A percentile compares a stretch with the other conserved stretches of the same genome.
Evolutionary conservation across 441 rosid species (phyloP).

Genomic region (Brassica balearica): DNA sequence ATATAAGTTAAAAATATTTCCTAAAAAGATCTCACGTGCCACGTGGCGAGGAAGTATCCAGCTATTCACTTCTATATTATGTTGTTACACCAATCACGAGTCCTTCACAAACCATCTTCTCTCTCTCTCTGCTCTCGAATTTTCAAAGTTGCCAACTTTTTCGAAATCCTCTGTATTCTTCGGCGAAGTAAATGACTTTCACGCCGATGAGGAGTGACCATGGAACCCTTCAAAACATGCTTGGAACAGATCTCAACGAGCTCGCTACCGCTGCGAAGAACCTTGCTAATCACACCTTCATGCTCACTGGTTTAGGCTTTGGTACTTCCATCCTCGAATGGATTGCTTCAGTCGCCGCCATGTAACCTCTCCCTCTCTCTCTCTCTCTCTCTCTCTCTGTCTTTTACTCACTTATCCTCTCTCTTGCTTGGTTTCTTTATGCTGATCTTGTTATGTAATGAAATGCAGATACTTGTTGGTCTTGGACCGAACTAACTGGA

Average conservation of each 20-base stretch:
- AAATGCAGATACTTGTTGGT: conserved; percentile 79
- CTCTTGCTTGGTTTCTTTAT: conserved; percentile 3
- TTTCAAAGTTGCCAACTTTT: not conserved
- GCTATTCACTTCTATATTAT: not conserved
- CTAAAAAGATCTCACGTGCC: not conserved
- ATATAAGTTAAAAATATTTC: not conserved
- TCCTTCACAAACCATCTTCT: conserved; percentile 15
- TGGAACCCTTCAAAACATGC: conserved; percentile 41
- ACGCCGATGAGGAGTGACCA: conserved; percentile 45
- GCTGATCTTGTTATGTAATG: conserved; percentile 18
- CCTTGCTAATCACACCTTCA: conserved; percentile 50
- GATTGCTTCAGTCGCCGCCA: conserved; percentile 74
- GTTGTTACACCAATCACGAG: not conserved
- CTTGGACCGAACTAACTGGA: conserved; percentile 91
- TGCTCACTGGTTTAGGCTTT: conserved; percentile 52
- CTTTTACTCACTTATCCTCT: not conserved
- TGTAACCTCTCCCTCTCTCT: conserved; percentile 43
- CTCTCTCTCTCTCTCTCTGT: not conserved
- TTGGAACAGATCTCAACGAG: conserved; percentile 58
- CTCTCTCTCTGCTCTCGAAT: not conserved
- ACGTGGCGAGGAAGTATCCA: conserved; percentile 13
- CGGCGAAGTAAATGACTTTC: conserved; percentile 26
- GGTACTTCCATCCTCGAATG: conserved; percentile 64
- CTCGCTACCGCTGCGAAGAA: conserved; percentile 58
- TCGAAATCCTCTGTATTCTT: conserved; percentile 4